Conservation (phyloP, 208 protist genomes). For the Vickermania ingenoplastis region DNA sequence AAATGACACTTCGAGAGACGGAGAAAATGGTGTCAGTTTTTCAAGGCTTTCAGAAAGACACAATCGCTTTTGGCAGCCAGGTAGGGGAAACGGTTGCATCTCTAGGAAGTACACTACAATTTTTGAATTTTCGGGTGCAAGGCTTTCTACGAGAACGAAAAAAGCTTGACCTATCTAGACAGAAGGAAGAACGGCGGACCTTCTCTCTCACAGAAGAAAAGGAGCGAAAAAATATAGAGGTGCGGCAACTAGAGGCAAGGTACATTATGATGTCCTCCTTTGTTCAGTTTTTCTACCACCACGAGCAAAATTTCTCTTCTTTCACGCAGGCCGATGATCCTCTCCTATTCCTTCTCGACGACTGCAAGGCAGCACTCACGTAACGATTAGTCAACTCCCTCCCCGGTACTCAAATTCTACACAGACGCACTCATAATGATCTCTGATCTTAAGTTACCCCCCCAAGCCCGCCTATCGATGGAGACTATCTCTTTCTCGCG, state of each 20-base stretch:
- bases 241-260: too few species aligned
- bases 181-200: neutral
- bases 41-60: neutral
- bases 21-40: neutral
- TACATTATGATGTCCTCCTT: neutral
- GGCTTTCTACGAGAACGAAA: neutral
- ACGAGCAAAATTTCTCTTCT: neutral
- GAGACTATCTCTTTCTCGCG: neutral
- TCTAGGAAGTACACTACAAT: neutral
- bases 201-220: neutral
- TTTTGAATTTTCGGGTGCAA: neutral
- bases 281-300: neutral
- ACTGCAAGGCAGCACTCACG: neutral
- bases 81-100: neutral
- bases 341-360: neutral
- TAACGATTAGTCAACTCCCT: too few species aligned
- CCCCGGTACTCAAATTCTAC: too few species aligned
- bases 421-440: too few species aligned
- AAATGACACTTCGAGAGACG: neutral
- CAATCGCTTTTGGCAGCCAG: neutral
- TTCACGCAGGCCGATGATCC: neutral
- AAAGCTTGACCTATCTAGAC: neutral
- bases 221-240: neutral
- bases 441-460: too few species aligned
- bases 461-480: too few species aligned